phyloP scores from a whole-genome alignment of 345 rosid genomes.

The Brassica napus region DNA sequence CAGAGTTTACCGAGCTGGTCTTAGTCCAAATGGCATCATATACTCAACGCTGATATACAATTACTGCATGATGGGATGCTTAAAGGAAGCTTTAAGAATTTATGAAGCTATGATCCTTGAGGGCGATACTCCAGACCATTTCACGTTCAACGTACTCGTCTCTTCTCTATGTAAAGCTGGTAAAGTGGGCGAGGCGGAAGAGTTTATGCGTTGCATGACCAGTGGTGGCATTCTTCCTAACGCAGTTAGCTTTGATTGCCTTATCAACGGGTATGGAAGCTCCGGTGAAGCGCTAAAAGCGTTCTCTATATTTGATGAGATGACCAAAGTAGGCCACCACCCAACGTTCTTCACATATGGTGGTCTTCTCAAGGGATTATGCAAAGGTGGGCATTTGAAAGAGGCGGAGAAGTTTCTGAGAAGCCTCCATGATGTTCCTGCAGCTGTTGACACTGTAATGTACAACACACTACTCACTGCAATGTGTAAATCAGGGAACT shows the following conservation, averaged over 20 bases:
- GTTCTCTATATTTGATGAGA: slow-evolving; percentile 73
- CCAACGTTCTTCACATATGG: slow-evolving; percentile 72
- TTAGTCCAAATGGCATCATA: slow-evolving; percentile 57
- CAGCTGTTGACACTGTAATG: slow-evolving; percentile 58
- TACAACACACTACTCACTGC: slow-evolving; percentile 74
- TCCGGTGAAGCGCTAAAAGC: slow-evolving; percentile 61
- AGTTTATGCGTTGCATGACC: slow-evolving; percentile 59
- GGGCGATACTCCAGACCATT: slow-evolving; percentile 51
- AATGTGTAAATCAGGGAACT: slow-evolving; percentile 57
- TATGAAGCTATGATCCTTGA: slow-evolving; percentile 57
- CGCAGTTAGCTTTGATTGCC: slow-evolving; percentile 62
- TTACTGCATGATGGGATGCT: slow-evolving; percentile 53
- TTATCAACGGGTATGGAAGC: slow-evolving; percentile 65
- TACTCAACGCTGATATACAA: slow-evolving; percentile 63
- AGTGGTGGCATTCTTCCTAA: slow-evolving; percentile 49
- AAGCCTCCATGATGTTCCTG: slow-evolving; percentile 54
- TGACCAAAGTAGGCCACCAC: slow-evolving; percentile 60
- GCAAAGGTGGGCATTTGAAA: slow-evolving; percentile 62
- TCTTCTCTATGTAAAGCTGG: slow-evolving; percentile 71
- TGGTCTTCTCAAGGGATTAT: slow-evolving; percentile 83
- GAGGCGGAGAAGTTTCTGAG: slow-evolving; percentile 65
- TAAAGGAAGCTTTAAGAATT: slow-evolving; percentile 59
- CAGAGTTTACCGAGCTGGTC: slow-evolving; percentile 64
- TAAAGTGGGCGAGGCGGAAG: slow-evolving; percentile 62
- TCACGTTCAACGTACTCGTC: slow-evolving; percentile 58